Conservation (phyloP, 169 alveolate species). For the Eimeria acervulina region DNA sequence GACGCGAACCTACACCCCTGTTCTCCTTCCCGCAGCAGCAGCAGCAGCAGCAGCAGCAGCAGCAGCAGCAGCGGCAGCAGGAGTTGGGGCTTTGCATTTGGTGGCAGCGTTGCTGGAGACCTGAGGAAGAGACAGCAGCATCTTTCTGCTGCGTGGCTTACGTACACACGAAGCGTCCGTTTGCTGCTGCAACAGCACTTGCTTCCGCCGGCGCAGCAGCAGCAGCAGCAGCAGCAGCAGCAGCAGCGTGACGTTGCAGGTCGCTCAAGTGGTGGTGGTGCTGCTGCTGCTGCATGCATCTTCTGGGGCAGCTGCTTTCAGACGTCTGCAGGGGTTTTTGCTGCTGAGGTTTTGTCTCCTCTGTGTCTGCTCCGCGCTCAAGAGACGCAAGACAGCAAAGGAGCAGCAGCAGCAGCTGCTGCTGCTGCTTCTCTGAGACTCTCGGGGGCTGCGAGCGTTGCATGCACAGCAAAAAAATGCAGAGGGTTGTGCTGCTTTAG, state of each 20-base stretch:
- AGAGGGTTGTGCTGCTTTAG: not conserved
- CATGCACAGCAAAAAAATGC: not conserved
- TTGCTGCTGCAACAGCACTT: slow-evolving; percentile 15
- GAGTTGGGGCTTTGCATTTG: not conserved
- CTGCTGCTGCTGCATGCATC: not conserved
- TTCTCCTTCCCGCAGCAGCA: slow-evolving; percentile 24
- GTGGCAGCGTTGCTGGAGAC: not conserved
- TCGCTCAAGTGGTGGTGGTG: not conserved
- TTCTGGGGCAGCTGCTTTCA: not conserved
- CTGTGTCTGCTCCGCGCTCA: not conserved
- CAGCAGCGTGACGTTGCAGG: too few relatives aligned
- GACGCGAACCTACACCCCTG: slow-evolving; percentile 39
- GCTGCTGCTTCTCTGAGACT: not conserved
- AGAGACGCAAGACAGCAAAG: not conserved
- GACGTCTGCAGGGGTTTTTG: not conserved
- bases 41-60: slow-evolving; percentile 24
- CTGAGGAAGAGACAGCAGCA: not conserved
- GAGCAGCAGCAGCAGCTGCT: not conserved
- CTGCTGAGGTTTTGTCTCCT: not conserved
- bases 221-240: too few relatives aligned
- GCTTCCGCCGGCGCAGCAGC: not conserved
- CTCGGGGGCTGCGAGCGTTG: not conserved
- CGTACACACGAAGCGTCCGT: not conserved
- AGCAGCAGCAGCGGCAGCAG: not conserved
- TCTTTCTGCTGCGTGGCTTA: not conserved